Conservation (phyloP, 192 early-diverging fungal genomes). For the Entomortierella lignicola region DNA sequence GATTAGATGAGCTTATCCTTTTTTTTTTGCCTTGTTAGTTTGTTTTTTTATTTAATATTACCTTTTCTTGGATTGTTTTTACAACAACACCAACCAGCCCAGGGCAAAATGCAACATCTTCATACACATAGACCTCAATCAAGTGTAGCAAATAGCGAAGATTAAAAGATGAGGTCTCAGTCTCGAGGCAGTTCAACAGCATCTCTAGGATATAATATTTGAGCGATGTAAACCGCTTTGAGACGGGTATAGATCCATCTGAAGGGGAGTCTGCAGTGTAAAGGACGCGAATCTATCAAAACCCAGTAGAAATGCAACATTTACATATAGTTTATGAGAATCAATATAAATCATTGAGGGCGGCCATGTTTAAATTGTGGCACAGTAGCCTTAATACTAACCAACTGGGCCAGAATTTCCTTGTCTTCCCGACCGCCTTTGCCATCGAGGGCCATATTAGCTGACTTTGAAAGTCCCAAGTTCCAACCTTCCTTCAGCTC, state of each 20-base stretch:
- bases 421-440: constrained; percentile 56
- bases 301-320: no score
- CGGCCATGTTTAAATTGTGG: not conserved
- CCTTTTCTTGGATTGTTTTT: constrained; percentile 82
- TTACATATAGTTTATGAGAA: no score
- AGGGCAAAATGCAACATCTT: constrained; percentile 81
- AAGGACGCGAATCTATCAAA: constrained; percentile 54
- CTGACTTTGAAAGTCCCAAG: constrained; percentile 50
- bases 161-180: constrained; percentile 74
- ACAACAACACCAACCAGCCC: constrained; percentile 76
- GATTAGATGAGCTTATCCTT: not conserved
- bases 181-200: constrained; percentile 70
- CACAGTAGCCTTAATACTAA: constrained; percentile 4
- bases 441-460: constrained; percentile 47
- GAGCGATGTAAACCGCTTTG: constrained; percentile 61
- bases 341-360: not conserved
- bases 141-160: constrained; percentile 73
- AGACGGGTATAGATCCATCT: constrained; percentile 34
- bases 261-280: constrained; percentile 50
- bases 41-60: constrained; percentile 33
- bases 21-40: constrained; percentile 19
- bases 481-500: constrained; percentile 64
- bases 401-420: constrained; percentile 62
- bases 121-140: constrained; percentile 75
- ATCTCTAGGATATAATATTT: constrained; percentile 78